Conservation (phyloP, 2,329 filamentous ascomycete species). For the Nakataea oryzae region DNA sequence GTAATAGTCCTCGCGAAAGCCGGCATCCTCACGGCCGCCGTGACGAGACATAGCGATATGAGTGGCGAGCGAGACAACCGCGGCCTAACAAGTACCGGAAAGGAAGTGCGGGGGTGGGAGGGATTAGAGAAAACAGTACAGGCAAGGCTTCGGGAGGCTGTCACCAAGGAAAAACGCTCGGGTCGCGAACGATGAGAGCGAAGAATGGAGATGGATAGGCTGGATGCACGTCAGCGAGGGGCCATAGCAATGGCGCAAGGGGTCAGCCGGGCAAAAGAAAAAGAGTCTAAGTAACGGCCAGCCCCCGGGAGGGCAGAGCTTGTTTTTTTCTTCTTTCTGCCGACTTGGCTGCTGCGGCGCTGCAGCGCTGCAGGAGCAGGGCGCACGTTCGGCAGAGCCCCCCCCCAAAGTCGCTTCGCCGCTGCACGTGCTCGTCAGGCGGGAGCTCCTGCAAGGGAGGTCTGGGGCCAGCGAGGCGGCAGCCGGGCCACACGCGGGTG, state of each 20-base stretch:
- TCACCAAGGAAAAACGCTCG: neutral
- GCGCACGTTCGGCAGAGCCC: neutral
- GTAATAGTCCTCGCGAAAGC: neutral
- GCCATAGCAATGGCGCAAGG: neutral
- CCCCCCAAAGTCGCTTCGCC: neutral
- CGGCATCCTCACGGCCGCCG: slow-evolving; percentile 7
- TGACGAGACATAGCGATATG: slow-evolving; percentile 12
- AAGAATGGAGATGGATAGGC: neutral
- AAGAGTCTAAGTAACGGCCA: neutral
- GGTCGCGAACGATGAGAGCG: neutral
- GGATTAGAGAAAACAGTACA: neutral
- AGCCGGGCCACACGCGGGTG: neutral
- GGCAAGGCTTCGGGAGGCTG: neutral
- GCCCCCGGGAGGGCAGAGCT: too few relatives aligned
- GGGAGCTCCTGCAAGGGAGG: neutral
- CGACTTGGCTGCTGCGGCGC: too few relatives aligned
- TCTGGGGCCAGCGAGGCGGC: too few relatives aligned
- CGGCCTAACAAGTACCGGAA: too few relatives aligned
- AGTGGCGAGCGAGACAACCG: neutral
- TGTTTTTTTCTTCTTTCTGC: too few relatives aligned
- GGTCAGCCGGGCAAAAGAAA: neutral
- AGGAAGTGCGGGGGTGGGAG: neutral
- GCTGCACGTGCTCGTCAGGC: neutral
- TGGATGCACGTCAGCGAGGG: neutral
- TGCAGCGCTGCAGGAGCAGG: neutral